These are phyloP conservation scores for Rhizopogon hawkerae DNA, from an alignment of 1,284 basidiomycete species.

Conservation along the genomic window DNA sequence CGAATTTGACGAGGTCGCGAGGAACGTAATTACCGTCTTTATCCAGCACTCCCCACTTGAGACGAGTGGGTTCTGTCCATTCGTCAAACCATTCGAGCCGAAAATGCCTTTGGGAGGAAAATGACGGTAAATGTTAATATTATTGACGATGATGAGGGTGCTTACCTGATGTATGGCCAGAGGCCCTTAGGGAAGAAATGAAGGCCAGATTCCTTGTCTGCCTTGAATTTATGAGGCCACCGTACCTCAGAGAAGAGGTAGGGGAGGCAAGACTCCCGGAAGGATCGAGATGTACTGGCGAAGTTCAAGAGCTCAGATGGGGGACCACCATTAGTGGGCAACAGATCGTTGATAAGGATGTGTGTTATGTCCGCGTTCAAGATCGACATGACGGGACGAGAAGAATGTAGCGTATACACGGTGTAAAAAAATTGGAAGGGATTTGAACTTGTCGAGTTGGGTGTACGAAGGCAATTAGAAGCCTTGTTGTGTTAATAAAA, in stretches of 20 bases:
- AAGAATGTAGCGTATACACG: conserved; percentile 8
- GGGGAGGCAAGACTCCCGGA: conserved; percentile 26
- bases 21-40: conserved; percentile 26
- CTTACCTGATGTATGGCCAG: conserved; percentile 25
- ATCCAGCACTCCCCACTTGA: conserved; percentile 24
- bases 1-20: conserved; percentile 19
- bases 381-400: conserved; percentile 17
- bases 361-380: conserved; percentile 28
- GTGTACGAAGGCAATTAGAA: background rate
- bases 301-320: conserved; percentile 17
- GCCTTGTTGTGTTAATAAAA: conserved; percentile 1
- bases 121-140: background rate
- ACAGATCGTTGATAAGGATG: conserved; percentile 25
- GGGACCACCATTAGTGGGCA: conserved; percentile 2
- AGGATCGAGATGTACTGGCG: conserved; percentile 17
- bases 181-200: conserved; percentile 23
- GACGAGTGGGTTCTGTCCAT: conserved; percentile 26
- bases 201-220: conserved; percentile 17
- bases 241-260: conserved; percentile 26
- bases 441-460: conserved; percentile 1
- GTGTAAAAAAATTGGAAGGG: conserved; percentile 2
- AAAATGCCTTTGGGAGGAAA: conserved; percentile 18
- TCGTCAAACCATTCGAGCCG: conserved; percentile 28
- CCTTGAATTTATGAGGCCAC: conserved; percentile 25
- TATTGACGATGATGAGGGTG: background rate